Conservation (phyloP, 257 asterid species). For the Verbena officinalis region DNA sequence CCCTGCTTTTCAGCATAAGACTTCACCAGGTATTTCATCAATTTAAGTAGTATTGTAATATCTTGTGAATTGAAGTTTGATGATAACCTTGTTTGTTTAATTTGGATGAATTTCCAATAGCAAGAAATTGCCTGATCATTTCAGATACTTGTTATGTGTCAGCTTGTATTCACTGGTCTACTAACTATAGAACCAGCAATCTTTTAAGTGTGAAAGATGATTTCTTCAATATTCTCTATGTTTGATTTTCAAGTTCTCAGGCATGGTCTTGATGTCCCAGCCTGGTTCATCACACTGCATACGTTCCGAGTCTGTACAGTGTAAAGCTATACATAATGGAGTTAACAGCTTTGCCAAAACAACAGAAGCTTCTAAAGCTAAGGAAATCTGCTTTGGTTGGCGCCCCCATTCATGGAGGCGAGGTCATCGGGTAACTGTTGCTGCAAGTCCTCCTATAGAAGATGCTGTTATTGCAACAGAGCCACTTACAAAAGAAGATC, state of each 20-base stretch:
- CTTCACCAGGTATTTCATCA: neutral
- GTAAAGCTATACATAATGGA: slow-evolving; percentile 40
- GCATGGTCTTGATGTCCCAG: slow-evolving; percentile 76
- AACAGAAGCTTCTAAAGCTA: slow-evolving; percentile 43
- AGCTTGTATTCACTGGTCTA: neutral
- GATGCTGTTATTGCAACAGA: slow-evolving; percentile 83
- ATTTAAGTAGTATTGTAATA: neutral
- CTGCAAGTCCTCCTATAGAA: slow-evolving; percentile 98
- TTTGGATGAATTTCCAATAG: slow-evolving; percentile 3
- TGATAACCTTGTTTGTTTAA: neutral
- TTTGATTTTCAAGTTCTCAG: slow-evolving; percentile 43
- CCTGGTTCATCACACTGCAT: slow-evolving; percentile 58
- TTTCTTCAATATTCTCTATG: too few species aligned
- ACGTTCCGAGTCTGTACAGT: slow-evolving; percentile 42
- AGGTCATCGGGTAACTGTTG: slow-evolving; percentile 56
- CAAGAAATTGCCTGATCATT: neutral
- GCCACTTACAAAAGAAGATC: slow-evolving; percentile 90
- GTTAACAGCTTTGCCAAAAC: slow-evolving; percentile 30
- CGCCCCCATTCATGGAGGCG: slow-evolving; percentile 45
- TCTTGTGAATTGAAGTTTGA: neutral
- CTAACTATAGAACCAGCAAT: neutral
- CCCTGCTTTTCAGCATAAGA: neutral
- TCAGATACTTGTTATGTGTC: slow-evolving; percentile 1
- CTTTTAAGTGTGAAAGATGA: slow-evolving; percentile 4
- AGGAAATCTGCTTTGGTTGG: slow-evolving; percentile 44